These are phyloP conservation scores for Taphrina deformans DNA, from an alignment of 1,139 yeast species.

Conservation along the genomic window DNA sequence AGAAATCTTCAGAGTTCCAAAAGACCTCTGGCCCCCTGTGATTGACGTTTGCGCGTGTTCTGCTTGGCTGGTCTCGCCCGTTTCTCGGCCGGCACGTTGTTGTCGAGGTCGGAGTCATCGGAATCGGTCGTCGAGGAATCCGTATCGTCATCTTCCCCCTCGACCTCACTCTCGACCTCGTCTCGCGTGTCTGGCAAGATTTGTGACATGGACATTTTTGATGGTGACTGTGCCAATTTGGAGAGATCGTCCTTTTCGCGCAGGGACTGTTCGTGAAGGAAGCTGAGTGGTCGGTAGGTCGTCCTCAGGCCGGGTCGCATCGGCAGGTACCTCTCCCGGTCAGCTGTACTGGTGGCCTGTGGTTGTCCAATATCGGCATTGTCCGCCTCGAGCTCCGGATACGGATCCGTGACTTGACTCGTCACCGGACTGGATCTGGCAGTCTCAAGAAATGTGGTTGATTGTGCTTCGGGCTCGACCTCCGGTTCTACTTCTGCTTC, in stretches of 20 bases:
- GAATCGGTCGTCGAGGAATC: neutral
- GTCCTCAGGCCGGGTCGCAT: slow-evolving; percentile 5
- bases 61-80: slow-evolving; percentile 4
- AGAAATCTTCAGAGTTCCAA: neutral
- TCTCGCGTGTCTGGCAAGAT: neutral
- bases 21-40: slow-evolving; percentile 17
- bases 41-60: neutral
- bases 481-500: neutral
- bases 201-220: neutral
- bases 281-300: slow-evolving; percentile 15
- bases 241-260: slow-evolving; percentile 13
- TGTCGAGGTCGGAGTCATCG: neutral
- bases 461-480: neutral
- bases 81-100: slow-evolving; percentile 10
- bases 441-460: neutral
- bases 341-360: neutral
- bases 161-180: neutral
- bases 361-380: neutral
- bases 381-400: neutral
- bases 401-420: slow-evolving; percentile 6
- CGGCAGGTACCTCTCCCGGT: neutral
- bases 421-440: slow-evolving; percentile 3
- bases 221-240: slow-evolving; percentile 3
- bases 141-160: neutral
- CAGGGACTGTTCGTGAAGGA: slow-evolving; percentile 10